Evolutionary conservation across 1,284 basidiomycete species (phyloP), one percentile per base, ranked within the genome.

Genomic region (Sporisorium iseilematis-ciliati): DNA sequence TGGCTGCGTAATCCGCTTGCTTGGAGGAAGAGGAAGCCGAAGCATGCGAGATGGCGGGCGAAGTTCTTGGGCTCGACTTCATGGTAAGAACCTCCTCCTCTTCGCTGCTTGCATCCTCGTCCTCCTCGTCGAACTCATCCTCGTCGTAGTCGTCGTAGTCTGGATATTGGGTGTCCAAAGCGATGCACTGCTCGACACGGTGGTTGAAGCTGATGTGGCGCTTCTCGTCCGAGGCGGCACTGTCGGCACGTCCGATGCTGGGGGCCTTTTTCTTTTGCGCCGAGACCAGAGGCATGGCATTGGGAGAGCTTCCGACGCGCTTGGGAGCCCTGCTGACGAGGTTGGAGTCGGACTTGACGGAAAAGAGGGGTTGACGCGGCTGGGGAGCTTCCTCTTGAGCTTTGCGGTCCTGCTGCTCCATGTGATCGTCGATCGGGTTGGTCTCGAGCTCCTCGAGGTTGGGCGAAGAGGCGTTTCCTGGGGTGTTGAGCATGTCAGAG

Each of bases 121-220:
- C 75, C 86, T 55, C 89, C 33, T 87, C 87, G 43, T 86, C 75
- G 86, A 55, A 88, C 25, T 77, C 75, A 20, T 78, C 68, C 33
- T 83, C 87, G 53, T 76, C 77, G 33, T 74, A 65, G 20, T 81
- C 73, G 45, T 81, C 79, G 43, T 82, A 80, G 48, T 82, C 66
- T 2, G 67, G 66, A 29, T 77, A 79, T 25, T 79, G 71, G 18
- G 71, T 61, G 48, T 89, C 89, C 82, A 99, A 92, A n/a, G 96
- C 93, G 74, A 99, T 96, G 84, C 91, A 95, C 86, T 98, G 97
- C 86, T 98, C 94, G 41, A 99, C 96, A 82, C 95, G 96, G 1
- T 95, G 96, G 86, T 98, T 98, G 89, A 99, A 99, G 80, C 90
- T 92, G 87, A 99, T 99, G 85, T 98, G 96, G 71, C 90, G 89